phyloP scores from a whole-genome alignment of 108 stramenopile species.

The Epipyxis sp. region DNA sequence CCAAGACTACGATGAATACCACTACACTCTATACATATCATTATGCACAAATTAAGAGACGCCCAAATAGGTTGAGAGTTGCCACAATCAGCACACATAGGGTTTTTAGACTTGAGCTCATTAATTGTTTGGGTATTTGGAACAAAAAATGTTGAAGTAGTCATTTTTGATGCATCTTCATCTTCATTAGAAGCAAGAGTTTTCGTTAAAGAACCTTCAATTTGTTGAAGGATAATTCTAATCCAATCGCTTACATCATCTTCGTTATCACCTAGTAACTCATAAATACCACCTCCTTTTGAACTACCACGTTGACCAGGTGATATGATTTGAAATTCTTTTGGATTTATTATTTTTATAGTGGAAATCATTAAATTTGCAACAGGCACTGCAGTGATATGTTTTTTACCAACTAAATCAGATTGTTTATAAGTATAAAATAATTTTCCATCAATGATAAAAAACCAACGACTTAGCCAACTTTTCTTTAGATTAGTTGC shows the following conservation, averaged over 20 bases:
- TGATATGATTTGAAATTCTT: slow-evolving; percentile 8
- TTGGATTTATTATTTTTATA: not conserved
- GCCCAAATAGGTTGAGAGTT: slow-evolving; percentile 54
- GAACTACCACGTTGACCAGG: not conserved
- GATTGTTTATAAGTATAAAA: not conserved
- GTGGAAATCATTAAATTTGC: slow-evolving; percentile 24
- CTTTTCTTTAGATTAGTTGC: not conserved
- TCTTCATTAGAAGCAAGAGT: not conserved
- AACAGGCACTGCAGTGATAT: not conserved
- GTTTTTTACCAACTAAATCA: not conserved
- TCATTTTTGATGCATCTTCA: not conserved
- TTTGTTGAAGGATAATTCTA: slow-evolving; percentile 1
- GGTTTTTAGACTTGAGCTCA: slow-evolving; percentile 37
- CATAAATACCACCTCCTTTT: slow-evolving; percentile 3
- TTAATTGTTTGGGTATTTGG: not conserved
- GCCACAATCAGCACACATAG: slow-evolving; percentile 55
- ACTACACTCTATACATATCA: slow-evolving; percentile 62
- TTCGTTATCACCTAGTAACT: not conserved
- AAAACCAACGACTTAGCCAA: slow-evolving; percentile 11
- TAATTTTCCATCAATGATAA: slow-evolving; percentile 9
- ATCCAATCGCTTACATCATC: not conserved
- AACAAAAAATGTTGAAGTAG: not conserved
- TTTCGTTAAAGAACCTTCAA: not conserved
- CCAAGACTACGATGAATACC: slow-evolving; percentile 59
- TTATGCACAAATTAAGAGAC: slow-evolving; percentile 48